Percentiles rank a stretch among this genome's conserved stretches.
Conservation (phyloP, 106 monocot genomes). For the Iris macrosiphon region DNA sequence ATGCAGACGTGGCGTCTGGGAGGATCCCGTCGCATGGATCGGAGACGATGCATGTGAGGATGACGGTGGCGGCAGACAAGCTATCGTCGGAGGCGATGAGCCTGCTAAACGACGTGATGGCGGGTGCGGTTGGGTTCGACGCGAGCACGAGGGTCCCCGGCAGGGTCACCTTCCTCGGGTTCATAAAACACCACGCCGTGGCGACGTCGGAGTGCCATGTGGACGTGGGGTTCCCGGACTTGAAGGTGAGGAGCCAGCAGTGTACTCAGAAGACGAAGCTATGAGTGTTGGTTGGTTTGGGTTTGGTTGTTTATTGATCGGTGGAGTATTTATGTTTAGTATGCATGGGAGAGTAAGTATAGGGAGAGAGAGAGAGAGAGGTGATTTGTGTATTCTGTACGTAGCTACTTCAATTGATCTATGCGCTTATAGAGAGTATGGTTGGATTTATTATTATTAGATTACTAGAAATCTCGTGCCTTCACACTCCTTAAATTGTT, state of each 20-base stretch:
- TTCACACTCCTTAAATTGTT: no score
- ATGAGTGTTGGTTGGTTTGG: conserved; percentile 23
- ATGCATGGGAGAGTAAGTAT: no score
- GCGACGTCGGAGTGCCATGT: conserved; percentile 55
- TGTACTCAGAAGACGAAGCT: conserved; percentile 64
- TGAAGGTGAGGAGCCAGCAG: conserved; percentile 22
- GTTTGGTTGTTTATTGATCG: no score
- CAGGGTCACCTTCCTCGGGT: conserved; percentile 43
- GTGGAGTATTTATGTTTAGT: no score
- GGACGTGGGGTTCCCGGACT: conserved; percentile 15
- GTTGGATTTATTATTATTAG: no score
- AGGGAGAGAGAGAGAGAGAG: no score
- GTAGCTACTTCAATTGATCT: no score
- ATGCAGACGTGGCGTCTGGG: conserved; percentile 57
- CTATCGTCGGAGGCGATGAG: conserved; percentile 21
- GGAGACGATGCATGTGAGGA: conserved; percentile 16
- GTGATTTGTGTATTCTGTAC: no score
- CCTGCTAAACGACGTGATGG: conserved; percentile 34
- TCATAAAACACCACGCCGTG: conserved; percentile 57
- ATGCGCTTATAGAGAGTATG: no score
- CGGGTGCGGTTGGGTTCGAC: conserved; percentile 38
- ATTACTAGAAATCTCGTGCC: no score
- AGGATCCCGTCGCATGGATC: conserved; percentile 37
- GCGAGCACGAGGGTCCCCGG: conserved; percentile 57
- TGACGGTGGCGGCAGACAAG: conserved; percentile 44